Evolutionary conservation across 1,139 yeast genomes (phyloP).

Genomic region (Arxiozyma slooffiae): DNA sequence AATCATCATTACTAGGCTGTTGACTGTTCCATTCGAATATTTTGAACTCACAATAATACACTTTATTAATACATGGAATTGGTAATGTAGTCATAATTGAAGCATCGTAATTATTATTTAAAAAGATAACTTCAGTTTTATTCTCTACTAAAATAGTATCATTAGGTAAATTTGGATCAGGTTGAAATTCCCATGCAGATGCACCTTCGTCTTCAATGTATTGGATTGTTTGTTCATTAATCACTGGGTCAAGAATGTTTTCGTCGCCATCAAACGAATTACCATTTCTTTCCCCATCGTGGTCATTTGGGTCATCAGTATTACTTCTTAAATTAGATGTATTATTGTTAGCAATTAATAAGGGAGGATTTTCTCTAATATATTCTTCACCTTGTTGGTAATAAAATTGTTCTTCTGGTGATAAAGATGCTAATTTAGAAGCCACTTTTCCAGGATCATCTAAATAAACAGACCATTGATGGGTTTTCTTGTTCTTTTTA

Average conservation of each 20-base stretch:
- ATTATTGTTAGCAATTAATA: slow-evolving; percentile 35
- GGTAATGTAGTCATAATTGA: slow-evolving; percentile 82
- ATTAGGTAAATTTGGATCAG: slow-evolving; percentile 52
- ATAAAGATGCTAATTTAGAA: slow-evolving; percentile 55
- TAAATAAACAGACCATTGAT: slow-evolving; percentile 34
- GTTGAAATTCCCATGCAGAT: slow-evolving; percentile 83
- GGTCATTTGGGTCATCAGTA: slow-evolving; percentile 19
- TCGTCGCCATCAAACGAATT: slow-evolving; percentile 32
- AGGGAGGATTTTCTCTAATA: slow-evolving; percentile 45
- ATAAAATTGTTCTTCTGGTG: slow-evolving; percentile 70
- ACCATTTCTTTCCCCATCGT: slow-evolving; percentile 27
- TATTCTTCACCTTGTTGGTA: slow-evolving; percentile 49
- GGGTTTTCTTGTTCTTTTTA: slow-evolving; percentile 1
- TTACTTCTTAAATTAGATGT: slow-evolving; percentile 5
- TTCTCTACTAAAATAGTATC: slow-evolving; percentile 56
- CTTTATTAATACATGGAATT: slow-evolving; percentile 74
- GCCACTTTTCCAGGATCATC: slow-evolving; percentile 57
- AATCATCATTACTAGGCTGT: slow-evolving; percentile 29
- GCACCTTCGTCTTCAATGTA: slow-evolving; percentile 85
- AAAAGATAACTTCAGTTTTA: slow-evolving; percentile 69
- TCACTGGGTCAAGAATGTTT: slow-evolving; percentile 37
- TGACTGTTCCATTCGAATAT: slow-evolving; percentile 49
- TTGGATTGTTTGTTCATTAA: slow-evolving; percentile 40
- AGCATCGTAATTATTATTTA: slow-evolving; percentile 57
- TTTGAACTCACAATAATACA: slow-evolving; percentile 84